Evolutionary conservation across 768 basidiomycete species (phyloP).

Genomic region (Tylopilus cervinicoccineus): DNA sequence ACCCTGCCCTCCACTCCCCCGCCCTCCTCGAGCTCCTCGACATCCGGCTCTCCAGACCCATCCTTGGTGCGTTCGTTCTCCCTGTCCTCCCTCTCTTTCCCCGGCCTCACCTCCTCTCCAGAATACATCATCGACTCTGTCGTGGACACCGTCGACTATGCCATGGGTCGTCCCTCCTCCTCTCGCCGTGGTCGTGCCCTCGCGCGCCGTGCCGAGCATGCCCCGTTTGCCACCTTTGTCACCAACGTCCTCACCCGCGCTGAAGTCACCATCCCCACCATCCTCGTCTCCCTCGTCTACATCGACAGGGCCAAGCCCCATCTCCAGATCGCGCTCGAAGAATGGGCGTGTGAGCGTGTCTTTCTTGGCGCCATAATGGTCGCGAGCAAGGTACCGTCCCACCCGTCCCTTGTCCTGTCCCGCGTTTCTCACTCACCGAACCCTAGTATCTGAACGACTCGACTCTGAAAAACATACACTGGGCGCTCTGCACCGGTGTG

Average conservation of each 20-base stretch:
- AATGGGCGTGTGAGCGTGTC: slow-evolving; percentile 87
- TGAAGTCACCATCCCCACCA: slow-evolving; percentile 65
- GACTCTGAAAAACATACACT: slow-evolving; percentile 87
- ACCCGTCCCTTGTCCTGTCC: slow-evolving; percentile 19
- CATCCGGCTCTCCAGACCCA: slow-evolving; percentile 52
- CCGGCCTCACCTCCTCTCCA: slow-evolving; percentile 24
- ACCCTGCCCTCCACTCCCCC: slow-evolving; percentile 58
- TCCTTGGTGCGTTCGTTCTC: slow-evolving; percentile 59
- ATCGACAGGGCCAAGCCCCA: slow-evolving; percentile 74
- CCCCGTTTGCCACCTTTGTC: slow-evolving; percentile 62
- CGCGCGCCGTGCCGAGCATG: slow-evolving; percentile 47
- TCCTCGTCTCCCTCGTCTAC: slow-evolving; percentile 72
- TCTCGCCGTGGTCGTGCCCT: slow-evolving; percentile 46
- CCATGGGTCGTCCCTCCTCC: slow-evolving; percentile 63
- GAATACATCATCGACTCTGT: slow-evolving; percentile 70
- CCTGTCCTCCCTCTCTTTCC: neutral
- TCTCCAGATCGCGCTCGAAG: slow-evolving; percentile 75
- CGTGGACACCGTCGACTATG: slow-evolving; percentile 70
- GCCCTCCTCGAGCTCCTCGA: slow-evolving; percentile 67
- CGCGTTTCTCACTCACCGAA: slow-evolving; percentile 2
- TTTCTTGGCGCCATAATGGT: slow-evolving; percentile 88
- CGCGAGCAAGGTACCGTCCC: slow-evolving; percentile 66
- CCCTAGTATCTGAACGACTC: slow-evolving; percentile 80
- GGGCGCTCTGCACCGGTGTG: slow-evolving; percentile 81
- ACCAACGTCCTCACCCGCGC: slow-evolving; percentile 66